Base-by-base conservation (phyloP, 805 yeast genomes). In the Blastobotrys terrestris region DNA sequence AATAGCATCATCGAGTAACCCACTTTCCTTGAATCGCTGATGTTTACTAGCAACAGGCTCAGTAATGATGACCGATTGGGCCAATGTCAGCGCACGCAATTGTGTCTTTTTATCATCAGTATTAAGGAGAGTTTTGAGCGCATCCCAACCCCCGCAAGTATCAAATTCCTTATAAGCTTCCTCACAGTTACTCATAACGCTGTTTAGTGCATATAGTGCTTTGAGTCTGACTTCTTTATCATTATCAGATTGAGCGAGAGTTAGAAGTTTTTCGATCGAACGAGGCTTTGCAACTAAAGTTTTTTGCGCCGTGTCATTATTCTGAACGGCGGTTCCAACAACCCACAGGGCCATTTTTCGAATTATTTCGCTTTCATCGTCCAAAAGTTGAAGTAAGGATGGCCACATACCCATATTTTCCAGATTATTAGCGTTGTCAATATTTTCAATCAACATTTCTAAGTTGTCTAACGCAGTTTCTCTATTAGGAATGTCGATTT, bases 381-480 rank as follows among this genome's bases (percentile, higher is more conserved):
- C 70, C 48, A 90, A 71, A 50, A 78, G 77, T 1, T 68, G 65
- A n/a, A 89, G 72, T 44, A 91, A 66, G 2, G 83, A 73, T 19
- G 77, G 80, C 99, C 98, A 94, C 57, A 90, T 76, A 58, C 81
- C 80, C 74, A 91, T 65, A 61, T 85, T 86, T 58, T 87, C 92
- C 59, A 92, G 83, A 63, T 89, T 89, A 69, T 92, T 91, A 20
- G 98, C 98, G 67, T 94, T 94, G 68, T 94, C 98, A 55, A 92
- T 69, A 63, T 90, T 90, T 65, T 92, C 98, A 48, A 94, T 84
- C 49, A 92, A 73, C 92, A 91, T 89, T 67, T 92, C 97, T 63
- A 92, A 85, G 66, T 89, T 88, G 58, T 92, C 97, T 55, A 90
- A 78, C 0, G 97, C 96, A 6, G 79, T 78, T 49, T 84, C 73